These are phyloP conservation scores for Cercospora canescens DNA, from an alignment of 2,329 filamentous ascomycete species.

Conservation along the genomic window DNA sequence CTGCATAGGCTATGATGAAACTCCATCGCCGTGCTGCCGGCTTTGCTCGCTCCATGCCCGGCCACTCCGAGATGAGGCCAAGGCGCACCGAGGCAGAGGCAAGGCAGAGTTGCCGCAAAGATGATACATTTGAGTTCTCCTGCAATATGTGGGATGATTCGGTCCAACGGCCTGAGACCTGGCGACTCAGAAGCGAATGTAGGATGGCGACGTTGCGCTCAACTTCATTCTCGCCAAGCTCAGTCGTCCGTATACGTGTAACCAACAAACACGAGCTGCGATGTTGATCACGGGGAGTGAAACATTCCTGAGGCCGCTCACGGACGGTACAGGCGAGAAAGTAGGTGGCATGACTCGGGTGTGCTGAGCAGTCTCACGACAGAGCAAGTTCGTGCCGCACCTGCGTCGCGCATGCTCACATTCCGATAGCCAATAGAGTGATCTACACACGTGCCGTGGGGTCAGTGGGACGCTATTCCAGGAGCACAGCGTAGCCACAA, in stretches of 20 bases:
- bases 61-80: conserved; percentile 2
- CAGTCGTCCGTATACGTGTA: background rate
- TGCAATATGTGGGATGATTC: background rate
- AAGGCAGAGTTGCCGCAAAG: background rate
- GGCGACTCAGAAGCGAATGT: background rate
- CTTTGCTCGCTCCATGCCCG: background rate
- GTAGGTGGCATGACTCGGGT: background rate
- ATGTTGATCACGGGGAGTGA: conserved; percentile 3
- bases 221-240: conserved; percentile 3
- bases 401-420: background rate
- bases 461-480: conserved; percentile 3
- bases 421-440: conserved; percentile 9
- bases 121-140: background rate
- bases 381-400: background rate
- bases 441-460: background rate
- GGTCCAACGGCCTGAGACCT: conserved; percentile 1
- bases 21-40: background rate
- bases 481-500: background rate
- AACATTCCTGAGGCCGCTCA: conserved; percentile 7
- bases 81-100: background rate
- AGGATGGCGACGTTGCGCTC: background rate
- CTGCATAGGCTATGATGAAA: background rate
- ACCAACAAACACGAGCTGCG: conserved; percentile 1
- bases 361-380: background rate
- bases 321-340: background rate